These are phyloP conservation scores for Tolypocladium amazonense DNA, from an alignment of 2,329 filamentous ascomycete species.

Conservation along the genomic window DNA sequence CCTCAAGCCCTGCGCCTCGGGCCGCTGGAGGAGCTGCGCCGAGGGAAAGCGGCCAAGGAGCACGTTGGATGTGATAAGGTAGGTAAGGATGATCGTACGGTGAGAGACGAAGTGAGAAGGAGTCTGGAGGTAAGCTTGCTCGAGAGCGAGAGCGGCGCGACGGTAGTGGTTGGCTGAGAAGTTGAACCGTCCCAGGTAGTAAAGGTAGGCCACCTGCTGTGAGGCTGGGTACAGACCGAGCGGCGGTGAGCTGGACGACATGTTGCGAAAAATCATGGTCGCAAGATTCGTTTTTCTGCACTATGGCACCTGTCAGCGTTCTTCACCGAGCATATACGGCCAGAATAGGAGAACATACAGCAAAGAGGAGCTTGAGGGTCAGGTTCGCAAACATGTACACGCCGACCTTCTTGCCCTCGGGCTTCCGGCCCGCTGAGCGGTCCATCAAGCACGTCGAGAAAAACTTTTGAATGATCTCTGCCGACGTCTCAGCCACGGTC, in stretches of 20 bases:
- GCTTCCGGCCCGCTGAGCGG: constrained; percentile 55
- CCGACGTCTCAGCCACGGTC: constrained; percentile 75
- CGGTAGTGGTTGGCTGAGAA: constrained; percentile 78
- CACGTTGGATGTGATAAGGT: constrained; percentile 73
- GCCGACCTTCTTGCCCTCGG: constrained; percentile 75
- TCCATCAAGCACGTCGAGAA: constrained; percentile 87
- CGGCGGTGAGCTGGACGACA: constrained; percentile 72
- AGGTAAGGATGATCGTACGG: constrained; percentile 69
- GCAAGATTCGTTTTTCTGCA: constrained; percentile 76
- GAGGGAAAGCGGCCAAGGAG: constrained; percentile 78
- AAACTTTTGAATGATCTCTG: constrained; percentile 80
- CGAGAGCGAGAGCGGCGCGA: constrained; percentile 62
- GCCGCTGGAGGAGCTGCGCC: constrained; percentile 50
- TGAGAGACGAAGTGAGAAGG: constrained; percentile 55
- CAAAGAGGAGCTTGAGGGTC: constrained; percentile 78
- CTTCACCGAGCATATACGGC: neutral
- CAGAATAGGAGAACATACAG: constrained; percentile 38
- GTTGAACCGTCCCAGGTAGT: constrained; percentile 86
- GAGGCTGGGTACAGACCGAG: constrained; percentile 72
- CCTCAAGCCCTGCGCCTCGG: constrained; percentile 48
- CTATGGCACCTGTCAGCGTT: constrained; percentile 24
- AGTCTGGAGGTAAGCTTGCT: constrained; percentile 69
- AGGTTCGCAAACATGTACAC: constrained; percentile 91
- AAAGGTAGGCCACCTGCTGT: constrained; percentile 85
- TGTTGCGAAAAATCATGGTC: constrained; percentile 82